Conservation (phyloP, 2,329 filamentous ascomycete genomes). For the Lachnellula arida region DNA sequence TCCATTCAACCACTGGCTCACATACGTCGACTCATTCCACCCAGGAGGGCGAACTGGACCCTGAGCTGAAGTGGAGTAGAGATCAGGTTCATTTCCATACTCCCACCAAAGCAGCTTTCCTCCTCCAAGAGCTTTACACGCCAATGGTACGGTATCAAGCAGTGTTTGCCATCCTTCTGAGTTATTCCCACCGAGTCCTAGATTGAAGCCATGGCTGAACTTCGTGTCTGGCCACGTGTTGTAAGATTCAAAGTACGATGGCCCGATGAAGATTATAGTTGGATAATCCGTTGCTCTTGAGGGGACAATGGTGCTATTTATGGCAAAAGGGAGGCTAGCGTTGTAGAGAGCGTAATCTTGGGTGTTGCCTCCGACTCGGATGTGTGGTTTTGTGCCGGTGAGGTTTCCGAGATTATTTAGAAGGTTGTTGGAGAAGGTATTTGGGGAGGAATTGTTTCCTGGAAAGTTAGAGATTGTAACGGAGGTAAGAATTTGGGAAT, state of each 20-base stretch:
- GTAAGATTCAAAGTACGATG: slow-evolving; percentile 60
- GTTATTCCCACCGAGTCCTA: slow-evolving; percentile 46
- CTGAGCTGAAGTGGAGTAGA: slow-evolving; percentile 50
- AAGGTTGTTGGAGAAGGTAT: slow-evolving; percentile 56
- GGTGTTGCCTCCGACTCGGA: slow-evolving; percentile 63
- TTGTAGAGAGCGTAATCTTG: slow-evolving; percentile 62
- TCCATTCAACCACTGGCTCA: slow-evolving; percentile 53
- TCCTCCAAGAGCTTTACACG: slow-evolving; percentile 49
- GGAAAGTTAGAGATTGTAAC: background rate
- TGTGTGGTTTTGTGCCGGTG: slow-evolving; percentile 52
- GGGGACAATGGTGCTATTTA: slow-evolving; percentile 49
- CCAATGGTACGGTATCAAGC: slow-evolving; percentile 49
- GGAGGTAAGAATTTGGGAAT: no score
- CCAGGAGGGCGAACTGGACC: slow-evolving; percentile 45
- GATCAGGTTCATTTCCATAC: slow-evolving; percentile 61
- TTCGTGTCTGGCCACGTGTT: slow-evolving; percentile 49
- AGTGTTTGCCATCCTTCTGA: slow-evolving; percentile 48
- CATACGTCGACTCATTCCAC: slow-evolving; percentile 53
- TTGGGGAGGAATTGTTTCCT: slow-evolving; percentile 51
- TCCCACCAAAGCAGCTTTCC: slow-evolving; percentile 54
- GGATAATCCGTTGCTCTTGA: slow-evolving; percentile 53
- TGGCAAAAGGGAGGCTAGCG: slow-evolving; percentile 43
- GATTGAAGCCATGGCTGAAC: slow-evolving; percentile 59
- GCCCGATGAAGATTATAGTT: slow-evolving; percentile 55
- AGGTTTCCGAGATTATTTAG: slow-evolving; percentile 52